Evolutionary conservation across 768 basidiomycete genomes (phyloP).

Genomic region (Boletus vinaceobasis): DNA sequence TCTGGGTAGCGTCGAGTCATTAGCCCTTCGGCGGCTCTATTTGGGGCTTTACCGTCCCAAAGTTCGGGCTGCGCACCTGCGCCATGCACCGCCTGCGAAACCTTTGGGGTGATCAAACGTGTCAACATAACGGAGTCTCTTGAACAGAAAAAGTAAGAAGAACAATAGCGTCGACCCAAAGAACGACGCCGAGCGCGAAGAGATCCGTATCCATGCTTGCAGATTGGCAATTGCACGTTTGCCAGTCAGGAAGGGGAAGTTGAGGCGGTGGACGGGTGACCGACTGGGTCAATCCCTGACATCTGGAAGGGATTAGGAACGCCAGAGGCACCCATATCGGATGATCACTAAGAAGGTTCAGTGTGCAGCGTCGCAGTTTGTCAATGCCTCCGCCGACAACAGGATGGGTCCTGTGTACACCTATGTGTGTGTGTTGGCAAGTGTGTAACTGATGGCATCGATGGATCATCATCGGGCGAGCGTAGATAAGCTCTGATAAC

Average conservation of each 20-base stretch:
- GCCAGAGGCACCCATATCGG: slow-evolving; percentile 10
- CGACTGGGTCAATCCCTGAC: not conserved
- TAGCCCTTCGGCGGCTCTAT: not conserved
- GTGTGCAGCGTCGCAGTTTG: not conserved
- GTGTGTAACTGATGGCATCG: not conserved
- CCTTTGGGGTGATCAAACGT: slow-evolving; percentile 3
- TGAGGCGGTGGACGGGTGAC: not conserved
- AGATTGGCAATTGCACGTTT: slow-evolving; percentile 7
- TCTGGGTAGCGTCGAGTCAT: not conserved
- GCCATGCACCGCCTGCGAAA: not conserved
- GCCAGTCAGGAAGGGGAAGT: not conserved
- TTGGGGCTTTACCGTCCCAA: not conserved
- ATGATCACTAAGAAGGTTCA: slow-evolving; percentile 3
- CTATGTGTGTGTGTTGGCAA: not conserved
- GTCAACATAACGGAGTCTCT: not conserved
- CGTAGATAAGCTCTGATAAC: slow-evolving; percentile 18
- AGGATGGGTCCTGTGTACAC: not conserved
- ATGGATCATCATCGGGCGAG: not conserved
- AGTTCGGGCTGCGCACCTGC: not conserved
- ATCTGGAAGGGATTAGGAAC: not conserved
- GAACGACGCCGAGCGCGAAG: not conserved
- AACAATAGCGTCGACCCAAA: slow-evolving; percentile 7
- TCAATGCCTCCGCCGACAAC: not conserved
- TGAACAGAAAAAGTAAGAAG: not conserved
- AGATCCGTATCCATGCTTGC: not conserved